Evolutionary conservation across 805 yeast species (phyloP).

Genomic region (Yarrowia sp.): DNA sequence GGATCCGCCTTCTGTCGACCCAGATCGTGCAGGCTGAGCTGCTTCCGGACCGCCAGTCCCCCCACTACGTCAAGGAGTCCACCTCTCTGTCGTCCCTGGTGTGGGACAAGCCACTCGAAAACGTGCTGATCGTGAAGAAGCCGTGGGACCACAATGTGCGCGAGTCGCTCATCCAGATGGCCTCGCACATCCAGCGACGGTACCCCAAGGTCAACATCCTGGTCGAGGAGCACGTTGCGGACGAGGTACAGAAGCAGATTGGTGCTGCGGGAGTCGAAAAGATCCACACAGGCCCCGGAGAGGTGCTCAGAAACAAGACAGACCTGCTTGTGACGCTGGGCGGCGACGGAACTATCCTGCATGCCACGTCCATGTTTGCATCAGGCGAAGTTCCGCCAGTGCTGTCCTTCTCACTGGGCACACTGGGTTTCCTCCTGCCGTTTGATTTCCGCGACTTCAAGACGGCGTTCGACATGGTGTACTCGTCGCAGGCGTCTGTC

Average conservation of each 20-base stretch:
- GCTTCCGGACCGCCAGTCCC: constrained; percentile 18
- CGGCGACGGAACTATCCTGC: constrained; percentile 92
- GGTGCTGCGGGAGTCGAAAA: constrained; percentile 6
- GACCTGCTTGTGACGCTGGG: constrained; percentile 85
- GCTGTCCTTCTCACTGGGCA: constrained; percentile 82
- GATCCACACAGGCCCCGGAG: constrained; percentile 57
- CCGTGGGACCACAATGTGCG: constrained; percentile 71
- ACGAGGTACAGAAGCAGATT: constrained; percentile 50
- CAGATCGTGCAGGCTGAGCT: background rate
- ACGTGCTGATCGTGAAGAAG: constrained; percentile 78
- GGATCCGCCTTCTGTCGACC: background rate
- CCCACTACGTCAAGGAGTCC: constrained; percentile 19
- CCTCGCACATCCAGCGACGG: constrained; percentile 41
- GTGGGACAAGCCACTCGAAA: constrained; percentile 73
- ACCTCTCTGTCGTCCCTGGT: constrained; percentile 40
- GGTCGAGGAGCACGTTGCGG: constrained; percentile 70
- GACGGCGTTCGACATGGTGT: constrained; percentile 63
- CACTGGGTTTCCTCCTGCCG: constrained; percentile 85
- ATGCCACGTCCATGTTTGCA: constrained; percentile 78
- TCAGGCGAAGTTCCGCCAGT: constrained; percentile 76
- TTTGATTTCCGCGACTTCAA: constrained; percentile 67
- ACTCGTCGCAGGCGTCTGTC: constrained; percentile 65
- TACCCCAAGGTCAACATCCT: constrained; percentile 76
- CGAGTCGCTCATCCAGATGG: constrained; percentile 62
- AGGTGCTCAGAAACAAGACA: constrained; percentile 60